phyloP scores from a whole-genome alignment of 352 stramenopile species.

The Phytophthora pistaciae region DNA sequence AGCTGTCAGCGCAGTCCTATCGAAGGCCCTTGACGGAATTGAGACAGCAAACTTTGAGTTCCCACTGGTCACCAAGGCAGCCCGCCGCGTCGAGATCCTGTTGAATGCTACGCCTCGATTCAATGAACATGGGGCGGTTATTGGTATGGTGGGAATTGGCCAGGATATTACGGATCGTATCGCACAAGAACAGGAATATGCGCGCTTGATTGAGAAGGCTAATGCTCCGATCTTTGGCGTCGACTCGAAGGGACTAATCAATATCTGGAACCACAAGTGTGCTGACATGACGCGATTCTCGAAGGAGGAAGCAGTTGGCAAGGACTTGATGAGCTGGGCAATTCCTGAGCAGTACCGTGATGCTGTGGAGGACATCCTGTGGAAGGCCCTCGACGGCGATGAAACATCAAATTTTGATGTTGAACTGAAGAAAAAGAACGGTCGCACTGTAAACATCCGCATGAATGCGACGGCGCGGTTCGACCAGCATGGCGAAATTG shows the following conservation, averaged over 20 bases:
- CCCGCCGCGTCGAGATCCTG: slow-evolving; percentile 82
- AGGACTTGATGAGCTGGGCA: slow-evolving; percentile 73
- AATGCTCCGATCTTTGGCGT: slow-evolving; percentile 93
- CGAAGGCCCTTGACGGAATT: slow-evolving; percentile 60
- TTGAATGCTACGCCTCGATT: slow-evolving; percentile 88
- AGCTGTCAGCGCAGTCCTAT: slow-evolving; percentile 65
- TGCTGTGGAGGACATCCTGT: slow-evolving; percentile 56
- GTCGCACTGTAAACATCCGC: slow-evolving; percentile 67
- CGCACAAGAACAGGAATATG: slow-evolving; percentile 81
- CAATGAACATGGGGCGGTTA: slow-evolving; percentile 82
- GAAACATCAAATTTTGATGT: slow-evolving; percentile 90
- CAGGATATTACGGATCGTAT: slow-evolving; percentile 88
- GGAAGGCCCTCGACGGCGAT: slow-evolving; percentile 64
- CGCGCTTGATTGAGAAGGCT: slow-evolving; percentile 88
- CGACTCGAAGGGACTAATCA: slow-evolving; percentile 77
- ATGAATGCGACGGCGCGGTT: slow-evolving; percentile 78
- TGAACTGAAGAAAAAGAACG: slow-evolving; percentile 74
- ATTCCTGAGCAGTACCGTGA: slow-evolving; percentile 67
- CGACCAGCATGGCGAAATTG: slow-evolving; percentile 77
- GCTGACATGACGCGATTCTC: slow-evolving; percentile 91
- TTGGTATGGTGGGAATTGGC: slow-evolving; percentile 91
- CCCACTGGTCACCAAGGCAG: slow-evolving; percentile 84
- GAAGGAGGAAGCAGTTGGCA: slow-evolving; percentile 89
- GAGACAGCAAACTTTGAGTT: slow-evolving; percentile 91
- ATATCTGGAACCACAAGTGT: slow-evolving; percentile 94